A percentile compares a stretch with the other conserved stretches of the same genome.
Conservation (phyloP, 768 basidiomycete genomes). For the Kwoniella dendrophila region DNA sequence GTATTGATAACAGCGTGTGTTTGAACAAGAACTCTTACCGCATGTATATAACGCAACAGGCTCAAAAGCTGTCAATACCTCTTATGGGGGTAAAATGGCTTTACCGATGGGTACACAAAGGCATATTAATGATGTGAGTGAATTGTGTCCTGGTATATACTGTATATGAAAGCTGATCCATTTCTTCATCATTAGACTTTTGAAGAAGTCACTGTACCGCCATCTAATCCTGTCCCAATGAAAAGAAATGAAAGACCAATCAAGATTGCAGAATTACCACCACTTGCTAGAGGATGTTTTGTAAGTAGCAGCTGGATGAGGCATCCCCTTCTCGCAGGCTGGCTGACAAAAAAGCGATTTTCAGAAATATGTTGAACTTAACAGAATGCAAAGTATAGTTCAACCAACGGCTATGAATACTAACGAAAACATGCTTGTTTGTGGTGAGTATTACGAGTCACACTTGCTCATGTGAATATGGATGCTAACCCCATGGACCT, state of each 20-base stretch:
- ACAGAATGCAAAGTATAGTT: constrained; percentile 93
- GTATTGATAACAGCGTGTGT: constrained; percentile 23
- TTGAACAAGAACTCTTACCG: constrained; percentile 63
- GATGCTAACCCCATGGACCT: neutral
- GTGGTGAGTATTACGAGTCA: constrained; percentile 61
- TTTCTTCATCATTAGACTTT: constrained; percentile 64
- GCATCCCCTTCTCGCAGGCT: neutral
- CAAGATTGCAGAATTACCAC: constrained; percentile 71
- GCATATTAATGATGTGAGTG: constrained; percentile 66
- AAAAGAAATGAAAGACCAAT: constrained; percentile 71
- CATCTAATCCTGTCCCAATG: constrained; percentile 75
- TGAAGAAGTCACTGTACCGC: constrained; percentile 88
- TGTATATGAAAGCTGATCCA: neutral
- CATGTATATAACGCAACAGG: constrained; percentile 80
- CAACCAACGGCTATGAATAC: constrained; percentile 90
- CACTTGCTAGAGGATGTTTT: constrained; percentile 77
- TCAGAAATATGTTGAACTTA: constrained; percentile 82
- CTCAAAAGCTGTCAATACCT: constrained; percentile 68
- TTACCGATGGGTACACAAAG: constrained; percentile 81
- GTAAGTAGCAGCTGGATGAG: constrained; percentile 59
- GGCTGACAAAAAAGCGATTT: neutral
- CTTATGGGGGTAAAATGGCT: constrained; percentile 72
- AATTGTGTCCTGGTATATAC: neutral
- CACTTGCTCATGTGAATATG: neutral
- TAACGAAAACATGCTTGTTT: constrained; percentile 94